These are phyloP conservation scores for Penicillium sp. DNA, from an alignment of 2,329 filamentous ascomycete species.

Conservation along the genomic window DNA sequence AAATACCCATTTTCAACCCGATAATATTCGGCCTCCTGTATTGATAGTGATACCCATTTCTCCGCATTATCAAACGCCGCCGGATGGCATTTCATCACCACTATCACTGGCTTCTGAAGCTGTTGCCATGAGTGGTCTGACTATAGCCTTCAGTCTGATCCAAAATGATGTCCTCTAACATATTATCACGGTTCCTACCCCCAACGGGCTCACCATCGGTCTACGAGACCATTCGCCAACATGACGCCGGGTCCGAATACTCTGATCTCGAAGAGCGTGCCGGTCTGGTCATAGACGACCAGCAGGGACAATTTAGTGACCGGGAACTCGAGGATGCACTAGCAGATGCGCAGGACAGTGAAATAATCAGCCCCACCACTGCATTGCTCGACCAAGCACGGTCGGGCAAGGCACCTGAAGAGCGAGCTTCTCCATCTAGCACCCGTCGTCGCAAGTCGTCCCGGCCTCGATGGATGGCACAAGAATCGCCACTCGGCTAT, in stretches of 20 bases:
- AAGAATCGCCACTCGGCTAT: conserved; percentile 29
- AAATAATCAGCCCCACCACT: conserved; percentile 46
- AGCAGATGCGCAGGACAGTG: conserved; percentile 51
- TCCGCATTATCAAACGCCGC: conserved; percentile 11
- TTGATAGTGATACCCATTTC: conserved; percentile 4
- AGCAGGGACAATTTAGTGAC: conserved; percentile 52
- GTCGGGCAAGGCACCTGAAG: conserved; percentile 21
- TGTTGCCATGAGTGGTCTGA: conserved; percentile 15
- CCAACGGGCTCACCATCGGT: conserved; percentile 50
- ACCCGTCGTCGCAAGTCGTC: conserved; percentile 29
- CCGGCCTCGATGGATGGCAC: conserved; percentile 33
- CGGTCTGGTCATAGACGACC: conserved; percentile 50
- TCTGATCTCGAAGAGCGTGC: conserved; percentile 48
- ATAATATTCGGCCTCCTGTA: neutral
- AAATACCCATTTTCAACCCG: neutral
- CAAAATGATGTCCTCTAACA: conserved; percentile 44
- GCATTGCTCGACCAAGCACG: conserved; percentile 37
- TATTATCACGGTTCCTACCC: conserved; percentile 46
- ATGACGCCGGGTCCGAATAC: conserved; percentile 46
- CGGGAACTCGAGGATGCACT: conserved; percentile 58
- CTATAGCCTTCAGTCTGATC: conserved; percentile 8
- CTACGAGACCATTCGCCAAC: conserved; percentile 47
- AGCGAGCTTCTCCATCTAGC: conserved; percentile 17
- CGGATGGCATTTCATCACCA: conserved; percentile 8
- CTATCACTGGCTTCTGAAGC: conserved; percentile 6